These are phyloP conservation scores for Morella rubra DNA, from an alignment of 306 rosid species.

Conservation along the genomic window DNA sequence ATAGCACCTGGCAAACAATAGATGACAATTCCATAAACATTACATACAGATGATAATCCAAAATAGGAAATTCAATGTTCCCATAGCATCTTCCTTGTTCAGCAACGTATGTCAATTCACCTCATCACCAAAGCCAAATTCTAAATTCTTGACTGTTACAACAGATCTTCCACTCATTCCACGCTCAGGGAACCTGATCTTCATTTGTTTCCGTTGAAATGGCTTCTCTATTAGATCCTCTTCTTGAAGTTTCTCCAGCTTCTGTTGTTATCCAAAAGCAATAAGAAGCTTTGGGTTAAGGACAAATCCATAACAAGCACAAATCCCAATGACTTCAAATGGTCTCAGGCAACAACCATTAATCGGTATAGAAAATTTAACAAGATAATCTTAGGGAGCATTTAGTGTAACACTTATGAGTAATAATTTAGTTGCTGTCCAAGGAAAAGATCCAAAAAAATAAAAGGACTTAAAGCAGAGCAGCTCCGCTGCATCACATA, in stretches of 20 bases:
- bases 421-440: background rate
- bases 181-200: conserved; percentile 93
- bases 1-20: conserved; percentile 59
- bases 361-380: conserved; percentile 15
- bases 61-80: conserved; percentile 2
- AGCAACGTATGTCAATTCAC: conserved; percentile 40
- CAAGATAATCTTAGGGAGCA: conserved; percentile 3
- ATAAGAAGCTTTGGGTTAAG: conserved; percentile 27
- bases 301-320: conserved; percentile 5
- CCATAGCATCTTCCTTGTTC: conserved; percentile 15
- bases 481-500: conserved; percentile 8
- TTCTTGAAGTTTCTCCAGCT: conserved; percentile 90
- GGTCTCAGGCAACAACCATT: conserved; percentile 6
- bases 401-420: background rate
- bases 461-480: background rate
- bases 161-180: conserved; percentile 93
- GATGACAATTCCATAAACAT: conserved; percentile 22
- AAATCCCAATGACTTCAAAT: conserved; percentile 12
- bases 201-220: conserved; percentile 93
- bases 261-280: conserved; percentile 54
- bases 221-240: conserved; percentile 87
- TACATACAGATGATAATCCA: background rate
- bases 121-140: conserved; percentile 77
- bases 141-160: conserved; percentile 63
- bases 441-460: background rate